Evolutionary conservation across 768 basidiomycete genomes (phyloP), one percentile per base, ranked within the genome.

Genomic region (Collybia sp.): DNA sequence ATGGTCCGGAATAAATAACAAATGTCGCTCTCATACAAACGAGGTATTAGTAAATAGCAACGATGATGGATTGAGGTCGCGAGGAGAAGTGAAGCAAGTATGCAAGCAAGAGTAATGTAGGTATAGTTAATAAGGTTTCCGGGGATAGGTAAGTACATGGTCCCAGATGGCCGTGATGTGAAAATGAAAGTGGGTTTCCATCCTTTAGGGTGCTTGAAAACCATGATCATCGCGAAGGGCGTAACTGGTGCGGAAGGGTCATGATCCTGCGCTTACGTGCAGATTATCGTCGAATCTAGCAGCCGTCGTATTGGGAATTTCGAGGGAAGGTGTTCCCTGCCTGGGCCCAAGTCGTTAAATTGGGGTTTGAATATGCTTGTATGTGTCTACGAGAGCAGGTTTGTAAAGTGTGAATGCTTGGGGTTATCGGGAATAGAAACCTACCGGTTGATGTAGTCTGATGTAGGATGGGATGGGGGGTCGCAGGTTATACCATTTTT

Each of bases 321-420:
- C 80, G 69, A 13, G 93, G 93, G 66, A 86, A 88, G 0, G 67
- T 67, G 58, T 87, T 79, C 35, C 87, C 88, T 1, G 83, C 91
- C 53, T 79, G 73, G 2, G 68, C 72, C 93, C 93, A 95, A 40
- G 85, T 88, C 20, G 93, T 94, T 37, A 90, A 63, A 58, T 95
- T 93, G 15, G 91, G 72, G 60, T 96, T 82, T 44, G 65, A 72
- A 58, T 93, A 95, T 43, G 85, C 75, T 32, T 57, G 46, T 4
- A 70, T 44, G 51, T 78, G 76, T 36, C 75, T 74, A 10, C 10
- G 43, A 12, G 44, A 46, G 25, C 25, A 25, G 25, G 25, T 25
- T 25, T 25, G 25, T 35, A 31, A 32, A 18, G 43, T 44, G 31
- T 40, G 38, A 34, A 37, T 3, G 33, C 41, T 15, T 3, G 35